phyloP scores from a whole-genome alignment of 768 basidiomycete species.

The Gymnopilus junonius region DNA sequence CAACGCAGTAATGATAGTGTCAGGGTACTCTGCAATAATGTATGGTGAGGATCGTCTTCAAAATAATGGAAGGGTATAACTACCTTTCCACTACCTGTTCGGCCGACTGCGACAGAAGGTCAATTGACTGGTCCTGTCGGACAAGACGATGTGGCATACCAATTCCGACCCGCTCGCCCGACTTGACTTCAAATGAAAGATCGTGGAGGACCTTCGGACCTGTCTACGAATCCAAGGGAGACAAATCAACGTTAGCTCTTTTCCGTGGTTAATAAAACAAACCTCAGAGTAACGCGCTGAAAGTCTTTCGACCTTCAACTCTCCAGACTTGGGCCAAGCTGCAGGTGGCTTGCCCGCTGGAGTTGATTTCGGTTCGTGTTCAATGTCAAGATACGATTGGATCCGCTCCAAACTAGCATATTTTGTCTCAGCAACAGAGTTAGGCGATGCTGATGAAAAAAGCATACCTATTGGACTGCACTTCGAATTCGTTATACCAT shows the following conservation, averaged over 20 bases:
- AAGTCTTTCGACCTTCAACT: conserved; percentile 52
- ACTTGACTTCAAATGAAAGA: conserved; percentile 53
- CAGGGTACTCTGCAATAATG: conserved; percentile 47
- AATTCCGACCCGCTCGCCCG: conserved; percentile 61
- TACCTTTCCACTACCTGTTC: conserved; percentile 48
- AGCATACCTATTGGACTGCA: conserved; percentile 46
- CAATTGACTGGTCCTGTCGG: not conserved
- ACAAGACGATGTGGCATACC: conserved; percentile 12
- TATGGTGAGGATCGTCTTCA: not conserved
- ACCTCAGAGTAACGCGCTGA: conserved; percentile 50
- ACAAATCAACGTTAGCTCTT: not conserved
- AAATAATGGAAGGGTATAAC: not conserved
- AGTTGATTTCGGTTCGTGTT: conserved; percentile 52
- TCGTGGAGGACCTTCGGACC: conserved; percentile 51
- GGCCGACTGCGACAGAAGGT: conserved; percentile 47
- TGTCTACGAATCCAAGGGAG: not conserved
- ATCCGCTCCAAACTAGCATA: conserved; percentile 77
- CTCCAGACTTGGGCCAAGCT: conserved; percentile 60
- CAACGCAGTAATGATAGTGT: conserved; percentile 53
- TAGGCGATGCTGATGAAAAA: too few species aligned
- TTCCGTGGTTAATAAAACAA: too few species aligned
- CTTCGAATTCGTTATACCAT: conserved; percentile 47
- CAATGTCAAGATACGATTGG: conserved; percentile 61
- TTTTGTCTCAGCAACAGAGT: too few species aligned
- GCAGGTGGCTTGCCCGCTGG: conserved; percentile 51